Base-by-base conservation (phyloP, 768 basidiomycete species). In the Russula griseocarnosa region DNA sequence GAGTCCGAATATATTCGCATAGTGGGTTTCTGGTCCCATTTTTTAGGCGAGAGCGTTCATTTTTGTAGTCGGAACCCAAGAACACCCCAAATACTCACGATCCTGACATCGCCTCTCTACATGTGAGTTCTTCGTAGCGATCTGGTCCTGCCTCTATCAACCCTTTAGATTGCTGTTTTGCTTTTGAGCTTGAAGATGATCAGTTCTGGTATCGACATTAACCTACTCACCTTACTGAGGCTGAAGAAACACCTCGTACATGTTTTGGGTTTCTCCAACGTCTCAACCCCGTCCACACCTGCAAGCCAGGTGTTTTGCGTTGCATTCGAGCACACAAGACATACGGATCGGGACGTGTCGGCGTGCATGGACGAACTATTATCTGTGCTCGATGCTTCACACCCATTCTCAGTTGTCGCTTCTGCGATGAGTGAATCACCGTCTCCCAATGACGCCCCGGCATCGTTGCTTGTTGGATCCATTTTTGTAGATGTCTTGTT, bases 171-270 rank as follows among this genome's bases (percentile, higher is more conserved):
- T 55, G 82, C 84, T 1, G 70, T 86, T 24, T 65, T 88, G 28
- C 74, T 81, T 16, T 77, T 92, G 18, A 79, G 83, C 63, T 74
- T 91, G 55, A 81, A 83, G 57, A 86, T 90, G 83, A 77, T 91
- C 36, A 78, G 84, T 11, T 84, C 86, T 62, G 87, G 87, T 8
- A 77, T 87, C 51, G 58, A 74, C 18, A 78, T 86, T 55, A 84
- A 85, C 60, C 59, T 78, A 8, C 74, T 77, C 53, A 78, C 79
- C 20, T 74, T 87, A 9, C 75, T 88, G 67, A 84, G 82, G 69
- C 73, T 92, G 70, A 91, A 92, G 71, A 67, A 71, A 20, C 73
- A 76, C 58, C 66, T 79, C 9, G 77, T 77, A 20, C 77, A 81
- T 62, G 69, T 84, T 14, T 60, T 86, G 20, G 88, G 88, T 3